A percentile compares a stretch with the other conserved stretches of the same genome.
phyloP scores from a whole-genome alignment of 2,329 filamentous ascomycete genomes.

The Microsporum canis region DNA sequence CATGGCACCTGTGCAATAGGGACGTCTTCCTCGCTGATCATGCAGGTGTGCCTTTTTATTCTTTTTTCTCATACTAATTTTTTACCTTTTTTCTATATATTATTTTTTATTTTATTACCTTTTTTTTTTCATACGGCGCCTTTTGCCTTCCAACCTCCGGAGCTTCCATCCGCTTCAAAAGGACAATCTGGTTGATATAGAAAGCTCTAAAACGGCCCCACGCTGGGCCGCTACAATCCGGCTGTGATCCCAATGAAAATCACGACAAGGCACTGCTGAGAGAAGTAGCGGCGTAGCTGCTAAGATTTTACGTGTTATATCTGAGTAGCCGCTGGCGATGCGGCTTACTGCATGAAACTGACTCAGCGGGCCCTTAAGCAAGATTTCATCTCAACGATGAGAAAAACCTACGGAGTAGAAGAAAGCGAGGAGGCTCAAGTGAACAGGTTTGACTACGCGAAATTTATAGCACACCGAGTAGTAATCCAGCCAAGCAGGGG shows the following conservation, averaged over 20 bases:
- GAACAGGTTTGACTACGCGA: neutral
- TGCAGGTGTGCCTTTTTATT: neutral
- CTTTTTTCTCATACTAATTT: neutral
- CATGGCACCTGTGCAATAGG: neutral
- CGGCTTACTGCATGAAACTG: neutral
- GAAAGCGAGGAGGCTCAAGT: neutral
- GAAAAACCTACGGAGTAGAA: neutral
- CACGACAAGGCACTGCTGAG: neutral
- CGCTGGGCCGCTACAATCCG: conserved; percentile 1
- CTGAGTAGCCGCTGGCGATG: neutral
- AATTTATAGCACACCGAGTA: neutral
- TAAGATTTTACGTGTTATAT: neutral
- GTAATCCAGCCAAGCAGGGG: conserved; percentile 1
- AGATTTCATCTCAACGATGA: neutral
- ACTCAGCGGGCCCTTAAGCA: neutral
- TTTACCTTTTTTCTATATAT: neutral
- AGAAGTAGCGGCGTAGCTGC: neutral
- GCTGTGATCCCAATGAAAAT: conserved; percentile 2
- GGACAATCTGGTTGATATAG: neutral
- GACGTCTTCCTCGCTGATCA: neutral
- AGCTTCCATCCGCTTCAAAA: neutral
- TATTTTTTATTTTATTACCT: neutral
- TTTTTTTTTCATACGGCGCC: neutral
- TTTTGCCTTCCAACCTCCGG: neutral
- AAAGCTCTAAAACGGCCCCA: conserved; percentile 1